A percentile compares a stretch with the other conserved stretches of the same genome.
Evolutionary conservation across 768 basidiomycete species (phyloP).

Genomic region (Boletus sp.): DNA sequence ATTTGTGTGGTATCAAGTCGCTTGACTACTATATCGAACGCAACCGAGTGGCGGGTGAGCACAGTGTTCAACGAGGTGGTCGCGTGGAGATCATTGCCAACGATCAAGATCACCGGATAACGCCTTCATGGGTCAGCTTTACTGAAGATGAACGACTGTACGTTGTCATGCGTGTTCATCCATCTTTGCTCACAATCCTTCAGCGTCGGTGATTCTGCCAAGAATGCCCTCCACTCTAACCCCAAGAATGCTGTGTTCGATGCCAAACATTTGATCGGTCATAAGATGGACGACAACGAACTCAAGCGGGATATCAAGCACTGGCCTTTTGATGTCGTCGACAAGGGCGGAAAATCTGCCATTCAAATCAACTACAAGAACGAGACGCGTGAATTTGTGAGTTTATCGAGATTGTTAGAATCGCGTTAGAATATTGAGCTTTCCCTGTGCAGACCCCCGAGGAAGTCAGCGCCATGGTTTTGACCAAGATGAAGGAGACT

Average conservation of each 20-base stretch:
- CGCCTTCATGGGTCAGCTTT: conserved; percentile 84
- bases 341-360: conserved; percentile 77
- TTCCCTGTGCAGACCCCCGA: conserved; percentile 70
- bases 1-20: too few species aligned
- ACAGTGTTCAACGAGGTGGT: conserved; percentile 78
- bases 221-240: conserved; percentile 93
- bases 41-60: too few species aligned
- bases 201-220: conserved; percentile 89
- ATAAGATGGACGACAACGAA: conserved; percentile 77
- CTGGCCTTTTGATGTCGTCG: conserved; percentile 84
- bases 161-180: background rate
- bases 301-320: conserved; percentile 84
- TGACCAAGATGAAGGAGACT: conserved; percentile 98
- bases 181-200: background rate
- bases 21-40: too few species aligned
- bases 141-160: conserved; percentile 74
- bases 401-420: conserved; percentile 29
- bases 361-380: conserved; percentile 79
- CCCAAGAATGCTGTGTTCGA: conserved; percentile 95
- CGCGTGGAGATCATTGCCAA: conserved; percentile 90
- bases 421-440: background rate
- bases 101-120: conserved; percentile 88
- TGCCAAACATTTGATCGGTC: conserved; percentile 93
- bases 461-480: conserved; percentile 94
- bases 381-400: conserved; percentile 78